A percentile compares a stretch with the other conserved stretches of the same genome.
Conservation (phyloP, 2,329 filamentous ascomycete genomes). For the Aspergillus neoniger region DNA sequence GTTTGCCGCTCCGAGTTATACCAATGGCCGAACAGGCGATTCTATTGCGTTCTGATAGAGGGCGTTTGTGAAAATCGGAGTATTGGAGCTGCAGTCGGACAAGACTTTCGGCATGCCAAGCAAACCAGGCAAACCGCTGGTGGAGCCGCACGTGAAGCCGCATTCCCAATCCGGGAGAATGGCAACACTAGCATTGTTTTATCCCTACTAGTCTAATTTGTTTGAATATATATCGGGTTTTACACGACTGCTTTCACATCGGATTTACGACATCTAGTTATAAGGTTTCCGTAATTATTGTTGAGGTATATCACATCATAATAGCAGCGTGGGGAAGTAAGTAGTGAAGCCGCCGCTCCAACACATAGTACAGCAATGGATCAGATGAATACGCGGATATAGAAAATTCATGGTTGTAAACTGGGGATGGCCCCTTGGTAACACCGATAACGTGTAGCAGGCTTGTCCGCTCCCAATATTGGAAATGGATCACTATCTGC, state of each 20-base stretch:
- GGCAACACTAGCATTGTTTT: not conserved
- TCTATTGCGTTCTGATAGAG: not conserved
- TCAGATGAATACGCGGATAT: no score
- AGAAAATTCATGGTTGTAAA: no score
- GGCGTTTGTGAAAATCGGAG: not conserved
- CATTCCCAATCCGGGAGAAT: not conserved
- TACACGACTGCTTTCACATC: no score
- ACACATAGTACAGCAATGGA: no score
- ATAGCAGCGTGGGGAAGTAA: no score
- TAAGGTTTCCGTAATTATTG: no score
- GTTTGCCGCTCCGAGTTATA: not conserved
- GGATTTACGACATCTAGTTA: no score
- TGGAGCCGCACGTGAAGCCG: conserved; percentile 14
- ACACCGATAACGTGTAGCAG: no score
- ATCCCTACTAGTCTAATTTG: not conserved
- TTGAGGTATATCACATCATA: no score
- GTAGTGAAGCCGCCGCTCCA: no score
- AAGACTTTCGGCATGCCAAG: conserved; percentile 18
- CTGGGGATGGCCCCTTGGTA: not conserved
- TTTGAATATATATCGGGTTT: no score
- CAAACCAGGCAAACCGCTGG: conserved; percentile 25
- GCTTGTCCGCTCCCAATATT: not conserved
- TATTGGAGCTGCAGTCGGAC: conserved; percentile 10
- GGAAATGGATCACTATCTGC: not conserved
- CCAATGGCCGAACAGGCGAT: not conserved